A percentile compares a stretch with the other conserved stretches of the same genome.
Evolutionary conservation across 2,329 filamentous ascomycete species (phyloP).

Genomic region (Fusarium sp.): DNA sequence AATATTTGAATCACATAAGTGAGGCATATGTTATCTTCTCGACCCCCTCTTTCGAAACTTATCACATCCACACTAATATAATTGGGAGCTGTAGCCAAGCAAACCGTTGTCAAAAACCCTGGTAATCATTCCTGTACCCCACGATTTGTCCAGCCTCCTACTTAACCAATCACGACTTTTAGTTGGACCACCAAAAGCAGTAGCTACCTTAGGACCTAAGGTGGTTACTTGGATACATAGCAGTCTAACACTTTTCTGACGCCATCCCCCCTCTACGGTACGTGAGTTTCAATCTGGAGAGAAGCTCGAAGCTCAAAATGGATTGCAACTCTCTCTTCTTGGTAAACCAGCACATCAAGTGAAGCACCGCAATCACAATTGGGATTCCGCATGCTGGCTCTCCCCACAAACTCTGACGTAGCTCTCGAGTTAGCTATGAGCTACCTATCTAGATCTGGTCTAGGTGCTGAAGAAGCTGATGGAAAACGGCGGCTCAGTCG

Average conservation of each 20-base stretch:
- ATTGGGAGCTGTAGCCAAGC: slow-evolving; percentile 6
- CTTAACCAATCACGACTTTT: slow-evolving; percentile 16
- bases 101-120: slow-evolving; percentile 9
- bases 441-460: slow-evolving; percentile 18
- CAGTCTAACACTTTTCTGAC: neutral
- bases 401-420: slow-evolving; percentile 15
- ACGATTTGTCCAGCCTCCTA: slow-evolving; percentile 7
- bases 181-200: no score
- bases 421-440: neutral
- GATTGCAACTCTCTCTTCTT: neutral
- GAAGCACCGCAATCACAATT: slow-evolving; percentile 11
- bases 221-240: no score
- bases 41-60: neutral
- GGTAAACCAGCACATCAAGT: neutral
- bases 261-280: slow-evolving; percentile 10
- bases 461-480: slow-evolving; percentile 6
- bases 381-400: neutral
- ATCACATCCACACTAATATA: neutral
- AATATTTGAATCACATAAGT: neutral
- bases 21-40: slow-evolving; percentile 9
- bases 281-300: slow-evolving; percentile 7
- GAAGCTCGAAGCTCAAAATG: neutral
- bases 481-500: slow-evolving; percentile 31
- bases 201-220: no score
- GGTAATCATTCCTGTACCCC: slow-evolving; percentile 22